Base-by-base conservation (phyloP, 2,329 filamentous ascomycete genomes). In the Tolypocladium ovalisporum region DNA sequence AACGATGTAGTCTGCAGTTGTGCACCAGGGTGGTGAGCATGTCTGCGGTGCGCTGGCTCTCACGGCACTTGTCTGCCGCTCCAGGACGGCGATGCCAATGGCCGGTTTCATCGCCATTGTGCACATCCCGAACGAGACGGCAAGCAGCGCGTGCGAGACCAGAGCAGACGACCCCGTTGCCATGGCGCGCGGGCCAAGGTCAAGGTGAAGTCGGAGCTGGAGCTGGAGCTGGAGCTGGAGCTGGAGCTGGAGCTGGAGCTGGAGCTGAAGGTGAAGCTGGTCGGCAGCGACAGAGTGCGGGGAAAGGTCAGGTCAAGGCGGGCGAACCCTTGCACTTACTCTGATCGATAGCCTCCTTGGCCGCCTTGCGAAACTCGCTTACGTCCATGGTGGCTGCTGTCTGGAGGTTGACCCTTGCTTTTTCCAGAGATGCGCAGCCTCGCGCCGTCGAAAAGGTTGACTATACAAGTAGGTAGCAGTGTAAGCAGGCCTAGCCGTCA, bases 321-420 rank as follows among this genome's bases (percentile, higher is more conserved):
- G 52, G 8, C 22, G 44, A 24, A 8, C 10, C 34, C 17, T 13
- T n/a, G 56, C 13, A 76, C 84, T 68, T 74, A 91, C 90, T 95
- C 59, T 96, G 88, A 63, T 95, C 88, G 68, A 96, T 84, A 59
- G 87, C 87, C 58, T 85, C 82, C 62, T 89, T 83, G 51, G 90
- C 91, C 61, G 90, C 89, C 60, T 83, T 76, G 62, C 85, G 81
- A 72, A 96, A 97, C 66, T 93, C 83, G 57, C 86, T 76, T 34
- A 86, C 84, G 67, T 96, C 85, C 92, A 96, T 96, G 49, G 37
- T 51, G 35, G n/a, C 54, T 8, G 56, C 5, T 22, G 32, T 55
- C 24, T 40, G 17, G 37, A n/a, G 49, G 9, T 54, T n/a, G 7
- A 19, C 17, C 42, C 24, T 2, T 35, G 35, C 10, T 36, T 29